These are phyloP conservation scores for Solanum dulcamara DNA, from an alignment of 257 asterid genomes.

Conservation along the genomic window DNA sequence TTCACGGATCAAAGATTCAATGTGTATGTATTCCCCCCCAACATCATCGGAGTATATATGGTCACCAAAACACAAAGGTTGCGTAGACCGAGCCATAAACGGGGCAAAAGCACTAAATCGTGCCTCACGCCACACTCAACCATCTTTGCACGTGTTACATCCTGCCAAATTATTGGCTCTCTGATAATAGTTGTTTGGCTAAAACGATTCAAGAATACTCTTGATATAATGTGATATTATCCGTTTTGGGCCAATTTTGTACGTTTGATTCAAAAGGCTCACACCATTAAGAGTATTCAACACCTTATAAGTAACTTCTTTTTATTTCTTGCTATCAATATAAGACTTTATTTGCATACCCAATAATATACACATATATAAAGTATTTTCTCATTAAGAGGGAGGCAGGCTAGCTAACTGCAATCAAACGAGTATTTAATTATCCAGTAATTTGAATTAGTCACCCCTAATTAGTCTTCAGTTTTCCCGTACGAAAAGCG, in stretches of 20 bases:
- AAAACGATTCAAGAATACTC: neutral
- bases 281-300: neutral
- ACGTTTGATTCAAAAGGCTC: neutral
- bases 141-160: neutral
- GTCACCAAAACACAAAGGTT: neutral
- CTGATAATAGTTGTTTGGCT: neutral
- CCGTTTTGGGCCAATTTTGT: neutral
- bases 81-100: neutral
- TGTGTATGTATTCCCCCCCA: neutral
- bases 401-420: neutral
- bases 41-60: neutral
- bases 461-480: neutral
- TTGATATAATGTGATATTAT: neutral
- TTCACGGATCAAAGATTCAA: neutral
- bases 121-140: neutral
- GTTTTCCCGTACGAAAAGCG: neutral
- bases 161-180: neutral
- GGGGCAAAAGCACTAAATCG: neutral
- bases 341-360: neutral
- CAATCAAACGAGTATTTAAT: neutral
- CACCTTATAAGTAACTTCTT: neutral
- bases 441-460: neutral
- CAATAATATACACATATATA: no score
- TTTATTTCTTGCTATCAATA: neutral
- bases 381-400: neutral